Base-by-base conservation (phyloP, 805 yeast genomes). In the Yarrowia divulgata region DNA sequence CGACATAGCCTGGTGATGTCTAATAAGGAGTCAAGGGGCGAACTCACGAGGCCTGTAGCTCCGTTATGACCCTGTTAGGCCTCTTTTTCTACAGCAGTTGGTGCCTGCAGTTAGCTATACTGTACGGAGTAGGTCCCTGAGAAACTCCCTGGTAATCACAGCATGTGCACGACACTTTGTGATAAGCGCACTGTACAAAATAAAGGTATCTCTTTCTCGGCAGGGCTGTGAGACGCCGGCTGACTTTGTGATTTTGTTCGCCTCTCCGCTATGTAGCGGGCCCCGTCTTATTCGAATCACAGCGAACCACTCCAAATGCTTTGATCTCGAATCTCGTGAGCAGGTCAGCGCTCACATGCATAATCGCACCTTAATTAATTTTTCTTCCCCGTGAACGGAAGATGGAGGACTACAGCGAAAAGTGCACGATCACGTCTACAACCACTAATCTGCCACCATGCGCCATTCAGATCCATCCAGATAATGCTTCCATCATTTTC, bases 361-460 rank as follows among this genome's bases (percentile, higher is more conserved):
- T 57, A 40, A 57, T 57, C 63, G 63, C 46, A 57, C 46, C 46
- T 57, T 55, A 55, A 39, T 39, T 55, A 39, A 19, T 19, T 40
- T 57, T 43, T 60, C 45, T 16, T 29, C 35, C 9, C 42, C 19
- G 29, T 29, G 29, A 58, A 43, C 13, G 16, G 37, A 45, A 45
- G 35, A 60, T 60, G 50, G 73, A 60, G 52, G 66, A 60, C 52
- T 8, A 13, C 52, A 60, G 66, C 46, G 29, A 34, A 34, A 43
- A 60, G 52, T 60, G 52, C 34, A 60, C 66, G 5, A 43, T 60
- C 42, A 60, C 66, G 8, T 60, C 66, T 12, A 45, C 66, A 13
- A 60, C 52, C 32, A 81, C 94, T 0, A 77, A 80, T 1, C 79
- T 87, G 1, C 98, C 98, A 0, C 98, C 98, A 0, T 95, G 98